Evolutionary conservation across 2,329 filamentous ascomycete genomes (phyloP).

Genomic region (Microsporum canis): DNA sequence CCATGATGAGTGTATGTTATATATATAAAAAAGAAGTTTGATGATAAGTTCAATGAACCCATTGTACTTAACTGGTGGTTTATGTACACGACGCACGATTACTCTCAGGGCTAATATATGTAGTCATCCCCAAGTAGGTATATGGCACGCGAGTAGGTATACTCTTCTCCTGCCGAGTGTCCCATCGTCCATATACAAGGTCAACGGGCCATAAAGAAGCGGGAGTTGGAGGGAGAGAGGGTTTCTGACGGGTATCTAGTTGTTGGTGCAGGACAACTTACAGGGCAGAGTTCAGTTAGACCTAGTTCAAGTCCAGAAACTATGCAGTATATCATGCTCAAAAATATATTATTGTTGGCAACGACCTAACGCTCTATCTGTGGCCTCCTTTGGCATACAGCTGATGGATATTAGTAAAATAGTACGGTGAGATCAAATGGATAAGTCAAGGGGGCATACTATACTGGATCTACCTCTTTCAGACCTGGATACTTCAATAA

Average conservation of each 20-base stretch:
- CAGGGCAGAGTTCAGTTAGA: not conserved
- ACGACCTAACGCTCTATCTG: conserved; percentile 45
- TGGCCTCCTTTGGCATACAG: conserved; percentile 62
- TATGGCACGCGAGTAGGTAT: conserved; percentile 25
- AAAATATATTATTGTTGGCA: conserved; percentile 16
- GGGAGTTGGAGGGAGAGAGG: conserved; percentile 38
- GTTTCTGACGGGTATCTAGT: conserved; percentile 11
- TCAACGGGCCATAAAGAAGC: conserved; percentile 57
- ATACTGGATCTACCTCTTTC: conserved; percentile 73
- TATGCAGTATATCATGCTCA: not conserved
- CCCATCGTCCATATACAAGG: conserved; percentile 44
- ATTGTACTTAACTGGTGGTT: not conserved
- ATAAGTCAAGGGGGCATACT: conserved; percentile 41
- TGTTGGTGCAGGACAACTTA: not conserved
- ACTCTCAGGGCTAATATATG: not conserved
- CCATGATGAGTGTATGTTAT: not conserved
- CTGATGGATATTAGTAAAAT: conserved; percentile 22
- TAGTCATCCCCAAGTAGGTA: conserved; percentile 23
- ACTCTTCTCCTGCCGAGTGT: conserved; percentile 62
- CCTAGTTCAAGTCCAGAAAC: too few species aligned
- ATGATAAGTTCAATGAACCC: not conserved
- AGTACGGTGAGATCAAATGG: not conserved
- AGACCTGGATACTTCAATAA: conserved; percentile 67
- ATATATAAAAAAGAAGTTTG: not conserved
- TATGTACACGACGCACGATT: conserved; percentile 8